A percentile compares a stretch with the other conserved stretches of the same genome.
Conservation (phyloP, 257 asterid genomes). For the Echites panduratus region DNA sequence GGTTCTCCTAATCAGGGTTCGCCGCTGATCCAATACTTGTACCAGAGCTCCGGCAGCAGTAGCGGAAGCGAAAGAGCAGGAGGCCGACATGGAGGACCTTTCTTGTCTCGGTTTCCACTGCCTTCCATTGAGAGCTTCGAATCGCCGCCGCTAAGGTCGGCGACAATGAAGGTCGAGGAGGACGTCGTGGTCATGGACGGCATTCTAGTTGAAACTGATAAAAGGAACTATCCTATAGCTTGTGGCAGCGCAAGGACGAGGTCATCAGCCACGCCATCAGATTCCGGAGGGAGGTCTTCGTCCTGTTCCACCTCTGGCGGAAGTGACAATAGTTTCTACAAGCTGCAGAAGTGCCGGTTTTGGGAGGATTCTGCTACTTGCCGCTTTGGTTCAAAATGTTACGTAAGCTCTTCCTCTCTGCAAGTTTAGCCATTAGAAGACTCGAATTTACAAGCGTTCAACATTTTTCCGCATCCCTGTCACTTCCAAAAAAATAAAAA, state of each 20-base stretch:
- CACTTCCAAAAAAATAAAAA: not conserved
- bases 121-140: constrained; percentile 26
- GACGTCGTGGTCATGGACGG: constrained; percentile 83
- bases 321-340: constrained; percentile 26
- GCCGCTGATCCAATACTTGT: constrained; percentile 23
- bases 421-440: not conserved
- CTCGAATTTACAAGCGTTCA: not conserved
- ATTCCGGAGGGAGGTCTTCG: constrained; percentile 24
- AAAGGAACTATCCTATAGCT: constrained; percentile 1
- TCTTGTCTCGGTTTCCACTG: constrained; percentile 10
- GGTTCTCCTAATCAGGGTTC: constrained; percentile 27
- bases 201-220: constrained; percentile 43
- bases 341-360: constrained; percentile 31
- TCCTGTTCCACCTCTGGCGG: constrained; percentile 19
- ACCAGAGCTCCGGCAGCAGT: constrained; percentile 8
- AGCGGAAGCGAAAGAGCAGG: constrained; percentile 14
- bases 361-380: constrained; percentile 42
- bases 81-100: constrained; percentile 7
- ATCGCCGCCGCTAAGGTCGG: constrained; percentile 21
- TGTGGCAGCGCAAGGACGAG: constrained; percentile 24
- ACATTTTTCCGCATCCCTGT: not conserved
- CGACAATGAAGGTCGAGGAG: constrained; percentile 64
- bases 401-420: constrained; percentile 29
- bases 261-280: constrained; percentile 24
- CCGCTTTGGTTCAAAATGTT: constrained; percentile 53